Evolutionary conservation across 371 early-diverging fungal genomes (phyloP).

Genomic region (Lichtheimia hyalospora): DNA sequence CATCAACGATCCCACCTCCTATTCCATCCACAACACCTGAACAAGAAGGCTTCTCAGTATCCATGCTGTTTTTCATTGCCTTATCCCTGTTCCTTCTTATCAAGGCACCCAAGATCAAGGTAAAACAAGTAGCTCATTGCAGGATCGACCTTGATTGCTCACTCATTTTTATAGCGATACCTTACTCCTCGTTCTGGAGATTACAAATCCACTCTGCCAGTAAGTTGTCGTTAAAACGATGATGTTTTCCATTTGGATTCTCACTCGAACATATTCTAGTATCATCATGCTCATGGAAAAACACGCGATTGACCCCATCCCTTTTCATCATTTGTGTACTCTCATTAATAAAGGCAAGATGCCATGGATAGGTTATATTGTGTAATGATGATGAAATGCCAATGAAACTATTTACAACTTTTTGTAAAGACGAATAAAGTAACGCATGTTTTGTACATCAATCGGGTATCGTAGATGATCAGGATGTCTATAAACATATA

Average conservation of each 20-base stretch:
- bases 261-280: neutral
- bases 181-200: neutral
- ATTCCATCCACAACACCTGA: neutral
- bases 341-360: too few species aligned
- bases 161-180: neutral
- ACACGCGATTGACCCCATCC: neutral
- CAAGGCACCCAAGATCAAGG: constrained; percentile 12
- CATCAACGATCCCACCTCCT: neutral
- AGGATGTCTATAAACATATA: constrained; percentile 38
- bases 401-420: constrained; percentile 18
- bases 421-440: constrained; percentile 82
- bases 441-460: constrained; percentile 87
- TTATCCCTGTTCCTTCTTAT: neutral
- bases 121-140: neutral
- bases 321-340: too few species aligned
- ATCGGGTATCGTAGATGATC: constrained; percentile 71
- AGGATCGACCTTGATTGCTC: too few species aligned
- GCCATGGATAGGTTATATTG: too few species aligned
- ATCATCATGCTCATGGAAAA: neutral
- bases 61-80: constrained; percentile 5
- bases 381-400: too few species aligned
- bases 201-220: neutral
- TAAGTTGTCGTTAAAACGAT: neutral
- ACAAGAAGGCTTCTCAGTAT: constrained; percentile 2
- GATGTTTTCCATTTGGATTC: neutral